Percentiles rank a stretch among this genome's conserved stretches.
Evolutionary conservation across 176 grass and related monocot genomes (phyloP).

Genomic region (Miscanthus lutarioriparius): DNA sequence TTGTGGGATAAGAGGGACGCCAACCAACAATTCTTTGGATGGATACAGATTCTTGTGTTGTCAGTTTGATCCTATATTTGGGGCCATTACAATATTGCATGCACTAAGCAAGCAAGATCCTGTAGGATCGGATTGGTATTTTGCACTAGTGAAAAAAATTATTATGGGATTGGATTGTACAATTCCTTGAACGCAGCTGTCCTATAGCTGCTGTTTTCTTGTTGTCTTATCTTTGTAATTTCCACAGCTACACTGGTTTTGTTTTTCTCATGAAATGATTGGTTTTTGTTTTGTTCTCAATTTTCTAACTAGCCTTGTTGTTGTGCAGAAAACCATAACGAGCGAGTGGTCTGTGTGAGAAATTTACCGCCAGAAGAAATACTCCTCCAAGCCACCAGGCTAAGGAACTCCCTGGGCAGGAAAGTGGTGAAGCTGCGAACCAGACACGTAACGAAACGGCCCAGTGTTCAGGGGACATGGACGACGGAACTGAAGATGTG

Average conservation of each 20-base stretch:
- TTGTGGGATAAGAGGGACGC: background rate
- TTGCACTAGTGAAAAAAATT: background rate
- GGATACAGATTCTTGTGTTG: background rate
- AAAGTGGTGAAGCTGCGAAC: constrained; percentile 91
- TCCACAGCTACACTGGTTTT: background rate
- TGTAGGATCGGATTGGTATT: background rate
- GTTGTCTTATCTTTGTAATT: background rate
- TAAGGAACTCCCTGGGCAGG: constrained; percentile 80
- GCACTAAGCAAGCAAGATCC: constrained; percentile 1
- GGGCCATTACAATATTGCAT: background rate
- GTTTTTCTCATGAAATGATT: background rate
- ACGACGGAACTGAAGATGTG: constrained; percentile 78
- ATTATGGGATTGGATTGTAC: background rate
- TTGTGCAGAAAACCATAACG: constrained; percentile 76
- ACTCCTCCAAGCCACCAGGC: constrained; percentile 71
- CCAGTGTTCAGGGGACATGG: constrained; percentile 87
- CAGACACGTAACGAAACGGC: constrained; percentile 73
- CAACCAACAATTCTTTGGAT: background rate
- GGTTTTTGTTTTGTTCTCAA: background rate
- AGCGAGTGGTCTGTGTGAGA: constrained; percentile 79
- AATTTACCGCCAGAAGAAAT: constrained; percentile 72
- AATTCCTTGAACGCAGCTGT: background rate
- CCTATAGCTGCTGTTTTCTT: background rate
- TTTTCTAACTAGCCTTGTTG: background rate
- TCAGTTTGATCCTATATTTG: background rate